These are phyloP conservation scores for Saccharomyces hybrid DNA, from an alignment of 1,139 yeast genomes.

Conservation along the genomic window DNA sequence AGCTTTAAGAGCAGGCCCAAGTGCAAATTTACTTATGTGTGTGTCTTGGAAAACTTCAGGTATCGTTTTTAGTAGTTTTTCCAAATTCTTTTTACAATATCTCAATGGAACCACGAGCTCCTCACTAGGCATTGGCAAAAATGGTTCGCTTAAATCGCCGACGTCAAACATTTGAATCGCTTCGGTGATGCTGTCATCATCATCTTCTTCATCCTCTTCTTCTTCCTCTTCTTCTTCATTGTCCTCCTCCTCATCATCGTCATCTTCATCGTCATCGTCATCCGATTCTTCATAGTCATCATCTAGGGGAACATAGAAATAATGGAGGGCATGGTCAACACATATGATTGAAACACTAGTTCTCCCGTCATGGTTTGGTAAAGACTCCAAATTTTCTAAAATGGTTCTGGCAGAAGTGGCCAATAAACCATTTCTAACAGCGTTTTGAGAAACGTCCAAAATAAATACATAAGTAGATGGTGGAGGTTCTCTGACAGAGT, in stretches of 20 bases:
- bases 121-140: constrained; percentile 72
- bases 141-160: constrained; percentile 85
- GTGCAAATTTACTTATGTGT: constrained; percentile 63
- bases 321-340: constrained; percentile 81
- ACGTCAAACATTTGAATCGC: constrained; percentile 58
- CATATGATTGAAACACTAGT: constrained; percentile 82
- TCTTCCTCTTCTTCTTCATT: not conserved
- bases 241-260: not conserved
- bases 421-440: constrained; percentile 73
- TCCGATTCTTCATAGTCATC: constrained; percentile 48
- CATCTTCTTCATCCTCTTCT: not conserved
- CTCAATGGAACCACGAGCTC: constrained; percentile 71
- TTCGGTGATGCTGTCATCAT: not conserved
- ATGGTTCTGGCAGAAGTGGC: constrained; percentile 85
- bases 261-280: not conserved
- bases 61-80: constrained; percentile 59
- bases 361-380: constrained; percentile 80
- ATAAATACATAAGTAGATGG: constrained; percentile 85
- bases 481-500: constrained; percentile 91
- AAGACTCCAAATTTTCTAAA: constrained; percentile 75
- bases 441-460: constrained; percentile 76
- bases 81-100: constrained; percentile 67
- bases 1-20: constrained; percentile 87
- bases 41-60: constrained; percentile 58
- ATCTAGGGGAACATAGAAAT: constrained; percentile 60